Conservation (phyloP, 2,329 filamentous ascomycete genomes). For the Alternaria sp. region DNA sequence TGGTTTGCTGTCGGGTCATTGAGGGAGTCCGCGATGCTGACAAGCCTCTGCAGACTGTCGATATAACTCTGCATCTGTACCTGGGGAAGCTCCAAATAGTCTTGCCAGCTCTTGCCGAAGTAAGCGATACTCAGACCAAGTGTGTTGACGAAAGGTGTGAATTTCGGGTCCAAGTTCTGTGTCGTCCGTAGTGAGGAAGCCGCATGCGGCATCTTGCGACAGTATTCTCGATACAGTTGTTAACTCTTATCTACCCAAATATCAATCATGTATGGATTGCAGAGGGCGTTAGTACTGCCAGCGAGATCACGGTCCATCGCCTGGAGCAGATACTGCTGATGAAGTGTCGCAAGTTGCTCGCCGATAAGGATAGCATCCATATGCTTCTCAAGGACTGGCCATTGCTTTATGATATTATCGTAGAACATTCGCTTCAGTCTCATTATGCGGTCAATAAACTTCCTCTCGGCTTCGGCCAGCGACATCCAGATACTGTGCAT, state of each 20-base stretch:
- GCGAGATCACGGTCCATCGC: conserved; percentile 25
- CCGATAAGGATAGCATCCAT: conserved; percentile 27
- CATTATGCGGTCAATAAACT: conserved; percentile 32
- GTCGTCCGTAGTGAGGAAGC: conserved; percentile 31
- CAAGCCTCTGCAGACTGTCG: conserved; percentile 21
- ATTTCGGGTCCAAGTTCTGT: conserved; percentile 27
- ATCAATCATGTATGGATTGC: conserved; percentile 30
- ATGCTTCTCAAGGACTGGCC: conserved; percentile 35
- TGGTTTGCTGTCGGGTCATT: background rate
- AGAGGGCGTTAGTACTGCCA: conserved; percentile 15
- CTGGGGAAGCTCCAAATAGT: conserved; percentile 33
- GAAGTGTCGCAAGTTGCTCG: conserved; percentile 23
- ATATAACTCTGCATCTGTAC: conserved; percentile 31
- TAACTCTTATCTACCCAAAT: conserved; percentile 27
- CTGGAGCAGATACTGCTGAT: conserved; percentile 28
- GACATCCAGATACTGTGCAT: conserved; percentile 32
- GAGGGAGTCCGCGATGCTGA: conserved; percentile 7
- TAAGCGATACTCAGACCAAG: conserved; percentile 33
- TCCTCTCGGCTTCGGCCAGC: conserved; percentile 29
- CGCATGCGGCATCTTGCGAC: conserved; percentile 32
- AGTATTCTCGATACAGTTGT: conserved; percentile 32
- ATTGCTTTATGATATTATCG: conserved; percentile 31
- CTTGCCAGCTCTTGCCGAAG: conserved; percentile 37
- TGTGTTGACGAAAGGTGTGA: conserved; percentile 32
- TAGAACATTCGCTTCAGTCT: conserved; percentile 37